A percentile compares a stretch with the other conserved stretches of the same genome.
Conservation (phyloP, 2,329 filamentous ascomycete genomes). For the Verticillium zaregamsianum region DNA sequence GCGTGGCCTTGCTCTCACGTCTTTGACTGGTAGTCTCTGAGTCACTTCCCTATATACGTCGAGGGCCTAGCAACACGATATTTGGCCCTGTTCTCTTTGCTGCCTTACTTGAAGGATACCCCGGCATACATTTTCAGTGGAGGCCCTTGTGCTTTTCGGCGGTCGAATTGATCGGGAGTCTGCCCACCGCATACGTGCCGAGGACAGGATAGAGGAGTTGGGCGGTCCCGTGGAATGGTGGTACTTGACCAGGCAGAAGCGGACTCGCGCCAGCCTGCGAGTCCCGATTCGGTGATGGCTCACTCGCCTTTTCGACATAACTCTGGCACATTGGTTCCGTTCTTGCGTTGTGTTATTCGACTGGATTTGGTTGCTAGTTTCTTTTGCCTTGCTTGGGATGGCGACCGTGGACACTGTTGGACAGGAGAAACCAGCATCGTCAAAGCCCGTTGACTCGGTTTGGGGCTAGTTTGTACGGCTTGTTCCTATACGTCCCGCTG, state of each 20-base stretch:
- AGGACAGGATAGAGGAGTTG: conserved; percentile 35
- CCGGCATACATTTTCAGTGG: conserved; percentile 28
- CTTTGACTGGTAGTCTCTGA: neutral
- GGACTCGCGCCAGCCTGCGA: neutral
- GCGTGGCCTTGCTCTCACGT: neutral
- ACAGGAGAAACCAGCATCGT: neutral
- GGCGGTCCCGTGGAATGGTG: conserved; percentile 9
- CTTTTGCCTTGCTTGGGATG: neutral
- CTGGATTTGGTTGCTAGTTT: neutral
- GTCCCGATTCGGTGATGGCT: neutral
- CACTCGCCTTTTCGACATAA: neutral
- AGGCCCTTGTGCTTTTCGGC: conserved; percentile 29
- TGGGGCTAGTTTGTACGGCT: neutral
- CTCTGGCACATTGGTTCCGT: neutral
- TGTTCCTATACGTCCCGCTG: neutral
- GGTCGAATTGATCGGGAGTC: conserved; percentile 19
- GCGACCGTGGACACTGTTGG: neutral
- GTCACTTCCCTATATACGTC: neutral
- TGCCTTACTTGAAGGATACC: conserved; percentile 21
- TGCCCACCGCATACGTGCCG: conserved; percentile 27
- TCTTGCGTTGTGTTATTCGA: neutral
- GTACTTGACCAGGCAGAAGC: conserved; percentile 11
- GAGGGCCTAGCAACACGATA: neutral
- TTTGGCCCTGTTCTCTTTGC: neutral
- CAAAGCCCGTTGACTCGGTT: neutral